These are phyloP conservation scores for Russula virescens DNA, from an alignment of 768 basidiomycete species.

Conservation along the genomic window DNA sequence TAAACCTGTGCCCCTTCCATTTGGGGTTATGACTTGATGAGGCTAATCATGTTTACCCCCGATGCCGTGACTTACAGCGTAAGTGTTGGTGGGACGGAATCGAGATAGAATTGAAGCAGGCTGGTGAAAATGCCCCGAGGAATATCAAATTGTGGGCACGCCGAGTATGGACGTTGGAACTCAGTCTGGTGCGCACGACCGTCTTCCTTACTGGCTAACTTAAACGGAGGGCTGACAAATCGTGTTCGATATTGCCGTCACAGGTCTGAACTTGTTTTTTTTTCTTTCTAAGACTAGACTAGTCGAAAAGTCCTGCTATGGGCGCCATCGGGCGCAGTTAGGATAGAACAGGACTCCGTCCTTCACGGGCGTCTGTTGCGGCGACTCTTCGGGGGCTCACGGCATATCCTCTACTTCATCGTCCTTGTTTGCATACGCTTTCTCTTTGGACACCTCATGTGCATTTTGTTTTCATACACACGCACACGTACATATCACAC, in stretches of 20 bases:
- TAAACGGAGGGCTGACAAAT: neutral
- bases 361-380: neutral
- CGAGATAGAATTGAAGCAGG: constrained; percentile 73
- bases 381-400: neutral
- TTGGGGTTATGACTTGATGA: constrained; percentile 12
- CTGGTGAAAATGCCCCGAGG: constrained; percentile 45
- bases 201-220: constrained; percentile 21
- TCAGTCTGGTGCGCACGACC: constrained; percentile 65
- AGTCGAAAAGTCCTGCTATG: neutral
- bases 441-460: constrained; percentile 9
- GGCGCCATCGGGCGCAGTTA: neutral
- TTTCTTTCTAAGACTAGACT: neutral
- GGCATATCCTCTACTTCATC: neutral
- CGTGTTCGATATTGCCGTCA: neutral
- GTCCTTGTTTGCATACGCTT: constrained; percentile 1
- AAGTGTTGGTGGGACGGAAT: constrained; percentile 99
- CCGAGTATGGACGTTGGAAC: constrained; percentile 96
- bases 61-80: constrained; percentile 46
- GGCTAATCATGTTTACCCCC: neutral
- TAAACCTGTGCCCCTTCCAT: constrained; percentile 4
- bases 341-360: neutral
- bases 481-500: constrained; percentile 9
- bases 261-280: constrained; percentile 18
- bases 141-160: constrained; percentile 92
- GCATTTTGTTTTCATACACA: neutral